These are phyloP conservation scores for Phalaenopsis hybrid DNA, from an alignment of 116 monocot genomes.

Conservation along the genomic window DNA sequence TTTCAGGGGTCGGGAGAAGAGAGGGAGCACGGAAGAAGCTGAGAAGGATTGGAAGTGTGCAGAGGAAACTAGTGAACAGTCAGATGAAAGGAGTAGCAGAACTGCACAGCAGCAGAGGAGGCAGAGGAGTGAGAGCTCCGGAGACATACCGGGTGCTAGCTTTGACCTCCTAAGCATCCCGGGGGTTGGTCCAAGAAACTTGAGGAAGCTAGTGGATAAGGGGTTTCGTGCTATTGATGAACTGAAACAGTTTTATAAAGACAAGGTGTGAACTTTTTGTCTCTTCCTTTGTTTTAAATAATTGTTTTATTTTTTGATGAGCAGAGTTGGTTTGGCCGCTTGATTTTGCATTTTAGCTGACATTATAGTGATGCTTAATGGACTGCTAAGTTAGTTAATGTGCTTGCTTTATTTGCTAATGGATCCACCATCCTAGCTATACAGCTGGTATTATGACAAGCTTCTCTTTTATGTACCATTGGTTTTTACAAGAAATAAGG, in stretches of 20 bases:
- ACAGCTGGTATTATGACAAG: not conserved
- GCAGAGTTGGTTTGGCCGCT: not conserved
- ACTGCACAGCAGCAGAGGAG: constrained; percentile 23
- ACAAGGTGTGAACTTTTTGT: constrained; percentile 31
- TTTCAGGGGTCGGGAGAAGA: constrained; percentile 13
- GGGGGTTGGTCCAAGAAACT: constrained; percentile 61
- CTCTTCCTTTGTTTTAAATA: not conserved
- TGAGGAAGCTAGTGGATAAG: constrained; percentile 69
- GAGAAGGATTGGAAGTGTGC: not conserved
- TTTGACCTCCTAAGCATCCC: constrained; percentile 48
- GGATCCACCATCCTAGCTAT: not conserved
- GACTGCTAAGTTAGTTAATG: not conserved
- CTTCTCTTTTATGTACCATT: not conserved
- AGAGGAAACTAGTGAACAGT: not conserved
- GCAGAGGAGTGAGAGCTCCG: constrained; percentile 18
- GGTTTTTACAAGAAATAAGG: not conserved
- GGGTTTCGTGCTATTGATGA: constrained; percentile 52
- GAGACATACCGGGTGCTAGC: not conserved
- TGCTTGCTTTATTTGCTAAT: not conserved
- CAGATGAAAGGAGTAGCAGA: not conserved
- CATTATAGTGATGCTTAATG: not conserved
- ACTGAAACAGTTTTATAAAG: constrained; percentile 68
- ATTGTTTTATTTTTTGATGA: not conserved
- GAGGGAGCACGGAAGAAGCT: not conserved
- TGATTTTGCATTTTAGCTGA: not conserved